Evolutionary conservation across 2,329 filamentous ascomycete species (phyloP).

Genomic region (Colletotrichum godetiae): DNA sequence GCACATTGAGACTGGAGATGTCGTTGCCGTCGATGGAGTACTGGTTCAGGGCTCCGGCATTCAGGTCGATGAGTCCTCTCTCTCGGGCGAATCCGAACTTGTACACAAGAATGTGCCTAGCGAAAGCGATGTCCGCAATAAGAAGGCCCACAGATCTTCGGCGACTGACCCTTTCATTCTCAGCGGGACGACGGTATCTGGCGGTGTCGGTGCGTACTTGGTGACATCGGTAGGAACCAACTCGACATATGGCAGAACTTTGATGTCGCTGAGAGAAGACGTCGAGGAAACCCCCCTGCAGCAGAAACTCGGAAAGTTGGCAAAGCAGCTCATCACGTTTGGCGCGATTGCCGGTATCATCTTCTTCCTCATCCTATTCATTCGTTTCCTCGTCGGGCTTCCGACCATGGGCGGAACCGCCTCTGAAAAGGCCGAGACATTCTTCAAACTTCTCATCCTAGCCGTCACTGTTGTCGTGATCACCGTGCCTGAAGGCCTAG

Average conservation of each 20-base stretch:
- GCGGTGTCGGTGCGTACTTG: conserved; percentile 80
- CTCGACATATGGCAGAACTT: conserved; percentile 80
- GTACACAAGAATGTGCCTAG: conserved; percentile 74
- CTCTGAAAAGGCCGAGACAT: conserved; percentile 63
- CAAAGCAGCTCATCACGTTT: conserved; percentile 74
- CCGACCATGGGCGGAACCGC: conserved; percentile 43
- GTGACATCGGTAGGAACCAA: conserved; percentile 80
- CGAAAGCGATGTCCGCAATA: conserved; percentile 65
- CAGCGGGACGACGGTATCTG: conserved; percentile 81
- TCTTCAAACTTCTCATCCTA: conserved; percentile 68
- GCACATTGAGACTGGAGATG: conserved; percentile 78
- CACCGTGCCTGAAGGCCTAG: conserved; percentile 70
- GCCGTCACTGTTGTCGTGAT: conserved; percentile 70
- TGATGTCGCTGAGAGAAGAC: conserved; percentile 82
- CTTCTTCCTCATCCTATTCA: conserved; percentile 55
- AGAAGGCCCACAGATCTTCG: conserved; percentile 66
- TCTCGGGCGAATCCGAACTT: conserved; percentile 80
- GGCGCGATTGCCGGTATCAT: conserved; percentile 53
- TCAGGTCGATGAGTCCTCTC: conserved; percentile 75
- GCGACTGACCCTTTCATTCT: conserved; percentile 83
- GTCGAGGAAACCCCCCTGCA: conserved; percentile 83
- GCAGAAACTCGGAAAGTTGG: conserved; percentile 80
- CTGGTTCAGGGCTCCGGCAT: conserved; percentile 75
- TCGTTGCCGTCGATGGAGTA: conserved; percentile 79
- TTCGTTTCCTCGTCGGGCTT: conserved; percentile 51